Base-by-base conservation (phyloP, 192 early-diverging fungal genomes). In the Paraglomus brasilianum region DNA sequence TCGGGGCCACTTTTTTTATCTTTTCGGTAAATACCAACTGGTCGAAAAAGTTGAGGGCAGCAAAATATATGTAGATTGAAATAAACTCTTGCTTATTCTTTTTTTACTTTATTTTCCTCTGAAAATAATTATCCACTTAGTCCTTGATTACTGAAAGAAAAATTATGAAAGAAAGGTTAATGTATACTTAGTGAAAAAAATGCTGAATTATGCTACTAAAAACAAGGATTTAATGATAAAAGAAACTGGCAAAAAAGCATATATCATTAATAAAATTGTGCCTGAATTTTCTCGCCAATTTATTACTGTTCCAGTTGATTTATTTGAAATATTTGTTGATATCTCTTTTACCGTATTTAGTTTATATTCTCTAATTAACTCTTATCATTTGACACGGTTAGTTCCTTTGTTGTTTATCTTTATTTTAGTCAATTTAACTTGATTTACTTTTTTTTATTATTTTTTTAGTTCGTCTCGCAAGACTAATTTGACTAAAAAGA, bases 261-360 rank as follows among this genome's bases (percentile, higher is more conserved):
- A 56, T 56, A 56, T 56, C 11, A 10, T 56, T 56, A 21, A 10
- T 4, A 56, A 4, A 22, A 4, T n/a, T 21, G 53, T 56, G 10
- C 53, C 53, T 1, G 19, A 21, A n/a, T 56, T 56, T 56, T 10
- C 53, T 21, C 53, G 19, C 8, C 53, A 56, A 21, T 56, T 56
- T 56, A 1, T 56, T 6, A n/a, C n/a, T 56, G 8, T 56, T 10
- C 53, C 53, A 24, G 14, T 56, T 21, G 19, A 56, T 56, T 56
- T 56, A n/a, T 56, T 56, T 4, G 19, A 24, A n/a, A 10, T 56
- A n/a, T 56, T 56, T 56, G 14, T 56, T 10, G 53, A 56, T 56
- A 56, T 56, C 4, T 56, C 14, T 21, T 56, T 56, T n/a, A 24
- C 10, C 1, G 22, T 56, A 1, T 4, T 56, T 5, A 56, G 53